Conservation (phyloP, 371 early-diverging fungal genomes). For the Apophysomyces sp. region DNA sequence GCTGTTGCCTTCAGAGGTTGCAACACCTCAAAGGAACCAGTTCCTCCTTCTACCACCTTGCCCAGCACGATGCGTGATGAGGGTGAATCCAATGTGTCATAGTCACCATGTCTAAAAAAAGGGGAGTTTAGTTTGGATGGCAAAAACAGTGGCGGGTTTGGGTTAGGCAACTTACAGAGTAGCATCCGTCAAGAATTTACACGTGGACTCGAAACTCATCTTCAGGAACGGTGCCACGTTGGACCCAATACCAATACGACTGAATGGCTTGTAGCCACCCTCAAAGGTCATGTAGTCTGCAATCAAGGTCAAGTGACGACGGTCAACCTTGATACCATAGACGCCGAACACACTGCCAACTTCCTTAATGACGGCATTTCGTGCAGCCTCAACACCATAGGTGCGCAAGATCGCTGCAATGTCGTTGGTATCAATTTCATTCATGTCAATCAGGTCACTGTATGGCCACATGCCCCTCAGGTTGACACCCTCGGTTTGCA, state of each 20-base stretch:
- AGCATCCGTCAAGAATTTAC: conserved; percentile 91
- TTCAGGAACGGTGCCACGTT: conserved; percentile 94
- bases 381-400: conserved; percentile 99
- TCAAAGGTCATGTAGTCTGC: conserved; percentile 99
- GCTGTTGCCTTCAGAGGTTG: conserved; percentile 44
- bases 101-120: conserved; percentile 69
- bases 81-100: conserved; percentile 87
- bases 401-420: conserved; percentile 89
- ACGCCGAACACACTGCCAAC: conserved; percentile 95
- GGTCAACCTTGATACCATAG: conserved; percentile 97
- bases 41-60: conserved; percentile 91
- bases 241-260: conserved; percentile 90
- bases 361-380: conserved; percentile 95
- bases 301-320: conserved; percentile 95
- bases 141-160: neutral
- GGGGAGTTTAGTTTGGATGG: neutral
- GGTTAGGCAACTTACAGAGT: conserved; percentile 58
- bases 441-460: conserved; percentile 77
- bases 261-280: conserved; percentile 98
- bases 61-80: conserved; percentile 95
- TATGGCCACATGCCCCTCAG: conserved; percentile 89
- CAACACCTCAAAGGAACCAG: conserved; percentile 91
- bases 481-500: conserved; percentile 93
- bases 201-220: conserved; percentile 98
- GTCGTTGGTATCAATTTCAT: conserved; percentile 95